A percentile compares a stretch with the other conserved stretches of the same genome.
Evolutionary conservation across 2,329 filamentous ascomycete genomes (phyloP).

Genomic region (Aspergillus fumigatiaffinis): DNA sequence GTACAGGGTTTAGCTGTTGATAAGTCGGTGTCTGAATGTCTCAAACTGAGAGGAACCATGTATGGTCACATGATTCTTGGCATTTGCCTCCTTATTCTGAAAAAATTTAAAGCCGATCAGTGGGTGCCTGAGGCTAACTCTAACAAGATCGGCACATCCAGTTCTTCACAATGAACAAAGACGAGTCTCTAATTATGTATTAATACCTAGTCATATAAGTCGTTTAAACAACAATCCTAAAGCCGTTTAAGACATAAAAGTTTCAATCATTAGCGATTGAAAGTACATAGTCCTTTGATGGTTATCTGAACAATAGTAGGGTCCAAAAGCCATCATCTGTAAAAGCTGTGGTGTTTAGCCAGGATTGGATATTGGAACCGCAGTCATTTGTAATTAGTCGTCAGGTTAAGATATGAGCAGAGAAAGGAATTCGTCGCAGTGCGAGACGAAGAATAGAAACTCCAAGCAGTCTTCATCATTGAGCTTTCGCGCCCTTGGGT

Average conservation of each 20-base stretch:
- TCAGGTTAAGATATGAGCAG: neutral
- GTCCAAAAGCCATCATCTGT: neutral
- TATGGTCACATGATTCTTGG: slow-evolving; percentile 9
- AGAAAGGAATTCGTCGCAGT: neutral
- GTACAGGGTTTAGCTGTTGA: neutral
- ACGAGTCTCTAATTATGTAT: slow-evolving; percentile 15
- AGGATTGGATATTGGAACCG: neutral
- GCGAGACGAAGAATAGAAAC: neutral
- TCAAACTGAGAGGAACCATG: neutral
- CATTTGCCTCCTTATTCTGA: slow-evolving; percentile 2
- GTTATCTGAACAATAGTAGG: neutral
- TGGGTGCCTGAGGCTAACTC: neutral
- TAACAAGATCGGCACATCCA: too few species aligned
- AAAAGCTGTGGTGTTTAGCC: neutral
- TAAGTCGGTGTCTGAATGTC: neutral
- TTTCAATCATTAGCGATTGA: neutral
- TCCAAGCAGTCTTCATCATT: slow-evolving; percentile 20
- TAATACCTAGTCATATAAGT: slow-evolving; percentile 18
- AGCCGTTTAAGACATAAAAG: neutral
- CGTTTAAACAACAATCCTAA: slow-evolving; percentile 10
- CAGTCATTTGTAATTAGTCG: neutral
- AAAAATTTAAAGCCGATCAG: neutral
- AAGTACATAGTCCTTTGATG: neutral
- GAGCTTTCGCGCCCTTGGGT: slow-evolving; percentile 33
- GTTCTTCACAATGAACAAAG: neutral